Base-by-base conservation (phyloP, 495 filamentous ascomycete genomes). In the Penicillium crystallinum region DNA sequence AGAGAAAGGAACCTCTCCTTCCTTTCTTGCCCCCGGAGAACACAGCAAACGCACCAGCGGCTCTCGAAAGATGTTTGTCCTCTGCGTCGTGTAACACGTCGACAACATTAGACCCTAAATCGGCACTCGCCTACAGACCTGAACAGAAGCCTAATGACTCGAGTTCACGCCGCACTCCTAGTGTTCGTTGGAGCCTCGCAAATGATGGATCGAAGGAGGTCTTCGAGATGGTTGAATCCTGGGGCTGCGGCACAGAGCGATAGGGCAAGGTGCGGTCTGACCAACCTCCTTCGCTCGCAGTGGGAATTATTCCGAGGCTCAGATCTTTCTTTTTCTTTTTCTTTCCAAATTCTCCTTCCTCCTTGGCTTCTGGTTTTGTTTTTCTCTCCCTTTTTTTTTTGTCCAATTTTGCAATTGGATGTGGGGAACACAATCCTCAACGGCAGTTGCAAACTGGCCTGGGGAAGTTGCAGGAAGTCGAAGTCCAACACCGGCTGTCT, bases 51-150 rank as follows among this genome's bases (percentile, higher is more conserved):
- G 56, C 58, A 73, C 70, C 64, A 62, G 56, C 48, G 63, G 59
- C 48, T 62, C 59, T 65, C 60, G 63, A 61, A 68, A 59, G 56
- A 73, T 70, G 70, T 71, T 71, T 73, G 70, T 60, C 57, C 52
- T 64, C 48, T 59, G 46, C 38, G 57, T 68, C 42, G 63, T 72
- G 62, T 71, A 71, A 69, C 67, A 61, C 46, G 56, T 67, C 58
- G 66, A 64, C 59, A 68, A 61, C 63, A 65, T 65, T 61, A 65
- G 59, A 56, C 43, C 57, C 46, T 59, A 39, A 54, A 44, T 49
- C 37, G 55, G 55, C 56, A 59, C 62, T 62, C 36, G 56, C 59
- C 58, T 56, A 52, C 59, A 64, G 58, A 62, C 57, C 57, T 64
- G 47, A 50, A 54, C 61, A 62, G 52, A 47, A 61, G 54, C 45